Base-by-base conservation (phyloP, 129 eudicot genomes). In the Deinandra increscens region DNA sequence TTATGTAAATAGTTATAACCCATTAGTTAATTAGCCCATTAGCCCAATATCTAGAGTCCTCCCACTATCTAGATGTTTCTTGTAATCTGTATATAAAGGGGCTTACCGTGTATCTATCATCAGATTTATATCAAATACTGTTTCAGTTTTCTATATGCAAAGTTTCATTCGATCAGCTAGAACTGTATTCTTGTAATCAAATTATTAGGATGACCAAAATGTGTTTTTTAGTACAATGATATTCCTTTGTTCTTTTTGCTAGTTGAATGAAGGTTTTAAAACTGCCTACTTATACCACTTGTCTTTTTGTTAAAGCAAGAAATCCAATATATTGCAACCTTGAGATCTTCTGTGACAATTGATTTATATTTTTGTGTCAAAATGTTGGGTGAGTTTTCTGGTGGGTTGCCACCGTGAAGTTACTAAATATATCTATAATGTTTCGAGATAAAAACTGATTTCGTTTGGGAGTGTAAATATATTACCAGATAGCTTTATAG, bases 301-400 rank as follows among this genome's bases (percentile, higher is more conserved):
- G 12, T 59, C 18, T 58, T 58, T 58, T 58, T 58, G 63, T 26
- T 58, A 12, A 31, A 26, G 63, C 37, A 12, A 56, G 63, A 54
- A 58, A 26, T 26, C 17, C 39, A 14, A 26, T 58, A 26, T 12
- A 14, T 18, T 58, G 38, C 17, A 13, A 29, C 14, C 18, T 12
- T 58, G 19, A 58, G 63, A 33, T 59, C 65, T 59, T 59, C 10
- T 14, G 22, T 33, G 65, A 14, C 65, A n/a, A 31, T 31, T 59
- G 65, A 59, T 31, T 59, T 59, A 33, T 15, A 31, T 14, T n/a
- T 29, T 31, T 34, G 42, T 59, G 20, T 19, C 18, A 6, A 59
- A 20, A 2, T 59, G 14, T n/a, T 59, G 38, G 18, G 50, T 44
- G 54, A 46, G 54, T 46, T 46, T 46, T 46, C 20, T 5, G 20